Conservation (phyloP, 2,329 filamentous ascomycete genomes). For the Thelonectria rubi region DNA sequence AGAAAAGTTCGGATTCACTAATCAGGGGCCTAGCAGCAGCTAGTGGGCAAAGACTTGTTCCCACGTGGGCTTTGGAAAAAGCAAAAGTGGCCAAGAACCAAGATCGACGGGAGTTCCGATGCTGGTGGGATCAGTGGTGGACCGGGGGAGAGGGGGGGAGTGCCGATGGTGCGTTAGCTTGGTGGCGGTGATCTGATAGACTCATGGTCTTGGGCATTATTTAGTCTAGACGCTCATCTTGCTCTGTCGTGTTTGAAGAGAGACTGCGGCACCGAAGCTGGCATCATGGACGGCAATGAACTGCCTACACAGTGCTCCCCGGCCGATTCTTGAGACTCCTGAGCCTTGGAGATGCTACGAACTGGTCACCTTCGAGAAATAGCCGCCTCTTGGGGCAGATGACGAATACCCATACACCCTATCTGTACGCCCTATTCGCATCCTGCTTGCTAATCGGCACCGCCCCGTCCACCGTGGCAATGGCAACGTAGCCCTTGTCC, state of each 20-base stretch:
- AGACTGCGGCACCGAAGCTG: too few relatives aligned
- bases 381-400: too few relatives aligned
- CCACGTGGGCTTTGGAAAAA: conserved; percentile 8
- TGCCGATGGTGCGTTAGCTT: neutral
- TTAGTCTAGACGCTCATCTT: too few relatives aligned
- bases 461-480: neutral
- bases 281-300: too few relatives aligned
- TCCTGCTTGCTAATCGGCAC: neutral
- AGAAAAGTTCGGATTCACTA: too few relatives aligned
- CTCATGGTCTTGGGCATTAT: too few relatives aligned
- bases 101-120: neutral
- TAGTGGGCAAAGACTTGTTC: neutral
- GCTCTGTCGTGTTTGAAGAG: too few relatives aligned
- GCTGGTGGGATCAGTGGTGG: neutral
- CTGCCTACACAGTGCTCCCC: too few relatives aligned
- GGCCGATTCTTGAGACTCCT: too few relatives aligned
- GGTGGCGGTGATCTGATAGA: neutral
- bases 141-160: neutral
- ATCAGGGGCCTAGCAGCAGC: neutral
- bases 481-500: neutral
- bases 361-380: too few relatives aligned
- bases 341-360: too few relatives aligned
- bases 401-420: too few relatives aligned
- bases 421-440: neutral
- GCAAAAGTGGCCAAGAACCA: neutral